A percentile compares a stretch with the other conserved stretches of the same genome.
phyloP scores from a whole-genome alignment of 345 rosid genomes.

The Dipteronia sinensis region DNA sequence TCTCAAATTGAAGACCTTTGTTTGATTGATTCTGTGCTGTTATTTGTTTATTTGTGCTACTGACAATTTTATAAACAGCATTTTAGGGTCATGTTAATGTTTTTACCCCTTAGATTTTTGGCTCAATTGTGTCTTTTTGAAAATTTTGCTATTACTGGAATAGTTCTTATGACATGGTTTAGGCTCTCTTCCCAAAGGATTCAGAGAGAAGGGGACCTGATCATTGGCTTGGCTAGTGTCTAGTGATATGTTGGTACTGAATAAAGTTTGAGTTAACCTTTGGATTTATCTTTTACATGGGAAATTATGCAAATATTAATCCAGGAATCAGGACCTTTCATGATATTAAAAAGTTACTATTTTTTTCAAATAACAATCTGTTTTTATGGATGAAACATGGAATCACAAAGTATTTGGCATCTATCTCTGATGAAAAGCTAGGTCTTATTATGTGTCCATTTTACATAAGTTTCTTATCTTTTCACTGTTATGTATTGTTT shows the following conservation, averaged over 20 bases:
- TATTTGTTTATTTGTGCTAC: background rate
- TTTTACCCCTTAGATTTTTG: background rate
- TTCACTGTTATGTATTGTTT: background rate
- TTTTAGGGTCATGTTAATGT: background rate
- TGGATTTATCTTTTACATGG: background rate
- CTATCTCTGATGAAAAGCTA: background rate
- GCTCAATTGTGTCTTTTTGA: background rate
- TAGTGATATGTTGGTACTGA: too few species aligned
- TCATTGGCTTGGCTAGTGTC: background rate
- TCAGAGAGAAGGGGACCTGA: background rate
- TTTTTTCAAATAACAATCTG: background rate
- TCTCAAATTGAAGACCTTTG: background rate
- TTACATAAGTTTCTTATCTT: background rate
- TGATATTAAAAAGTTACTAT: background rate
- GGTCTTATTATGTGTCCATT: background rate
- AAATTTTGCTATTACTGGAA: background rate
- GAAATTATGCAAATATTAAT: background rate
- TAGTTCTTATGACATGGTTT: background rate
- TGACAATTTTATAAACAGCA: background rate
- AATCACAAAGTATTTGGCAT: background rate
- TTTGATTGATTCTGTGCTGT: background rate
- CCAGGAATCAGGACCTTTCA: background rate
- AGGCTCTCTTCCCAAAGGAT: background rate
- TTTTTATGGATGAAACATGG: background rate
- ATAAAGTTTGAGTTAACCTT: background rate